Evolutionary conservation across 345 rosid species (phyloP).

Genomic region (Luvunga scandens): DNA sequence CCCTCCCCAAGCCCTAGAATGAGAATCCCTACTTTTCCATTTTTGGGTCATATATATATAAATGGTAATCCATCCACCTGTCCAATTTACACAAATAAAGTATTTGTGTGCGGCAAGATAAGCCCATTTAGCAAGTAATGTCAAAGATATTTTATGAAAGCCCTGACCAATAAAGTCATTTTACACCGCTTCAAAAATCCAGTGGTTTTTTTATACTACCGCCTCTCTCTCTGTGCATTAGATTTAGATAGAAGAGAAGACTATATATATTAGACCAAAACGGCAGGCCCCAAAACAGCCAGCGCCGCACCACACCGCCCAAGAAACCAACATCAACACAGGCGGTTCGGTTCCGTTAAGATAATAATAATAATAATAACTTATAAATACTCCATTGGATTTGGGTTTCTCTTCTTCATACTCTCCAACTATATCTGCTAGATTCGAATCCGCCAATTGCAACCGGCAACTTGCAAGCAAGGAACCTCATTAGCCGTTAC

Average conservation of each 20-base stretch:
- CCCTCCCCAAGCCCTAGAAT: neutral
- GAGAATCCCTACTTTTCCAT: neutral
- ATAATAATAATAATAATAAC: neutral
- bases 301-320: constrained; percentile 22
- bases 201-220: neutral
- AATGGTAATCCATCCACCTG: no score
- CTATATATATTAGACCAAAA: neutral
- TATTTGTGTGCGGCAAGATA: no score
- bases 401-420: neutral
- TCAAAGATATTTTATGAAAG: neutral
- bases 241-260: no score
- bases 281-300: constrained; percentile 14
- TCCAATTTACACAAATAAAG: no score
- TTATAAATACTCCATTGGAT: neutral
- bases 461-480: neutral
- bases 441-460: neutral
- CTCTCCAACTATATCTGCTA: neutral
- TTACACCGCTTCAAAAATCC: neutral
- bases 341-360: constrained; percentile 10
- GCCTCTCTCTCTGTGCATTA: neutral
- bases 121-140: no score
- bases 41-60: no score
- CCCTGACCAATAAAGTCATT: neutral
- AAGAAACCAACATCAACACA: neutral
- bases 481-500: neutral